phyloP scores from a whole-genome alignment of 495 filamentous ascomycete genomes.

The Penicillium bialowiezense region DNA sequence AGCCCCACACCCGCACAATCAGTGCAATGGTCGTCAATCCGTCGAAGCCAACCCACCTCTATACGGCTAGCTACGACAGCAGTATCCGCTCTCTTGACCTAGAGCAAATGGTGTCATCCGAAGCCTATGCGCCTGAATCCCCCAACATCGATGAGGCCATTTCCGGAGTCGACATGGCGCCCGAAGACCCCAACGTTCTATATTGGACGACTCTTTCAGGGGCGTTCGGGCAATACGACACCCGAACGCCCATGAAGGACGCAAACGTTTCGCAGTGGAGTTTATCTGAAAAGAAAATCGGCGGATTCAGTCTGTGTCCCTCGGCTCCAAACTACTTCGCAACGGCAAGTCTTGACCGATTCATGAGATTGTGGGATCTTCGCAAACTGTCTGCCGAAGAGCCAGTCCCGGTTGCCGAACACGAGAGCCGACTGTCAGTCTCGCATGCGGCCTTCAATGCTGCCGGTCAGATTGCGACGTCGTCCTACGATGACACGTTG shows the following conservation, averaged over 20 bases:
- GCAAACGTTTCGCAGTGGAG: slow-evolving; percentile 59
- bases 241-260: slow-evolving; percentile 53
- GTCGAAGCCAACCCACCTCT: slow-evolving; percentile 63
- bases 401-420: slow-evolving; percentile 74
- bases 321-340: slow-evolving; percentile 75
- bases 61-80: slow-evolving; percentile 90
- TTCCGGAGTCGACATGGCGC: slow-evolving; percentile 75
- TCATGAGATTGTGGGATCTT: slow-evolving; percentile 88
- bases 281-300: slow-evolving; percentile 93
- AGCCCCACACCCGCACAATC: slow-evolving; percentile 87
- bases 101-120: slow-evolving; percentile 68
- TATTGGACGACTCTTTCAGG: slow-evolving; percentile 89
- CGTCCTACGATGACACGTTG: slow-evolving; percentile 90
- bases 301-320: slow-evolving; percentile 84
- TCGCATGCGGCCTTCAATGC: slow-evolving; percentile 86
- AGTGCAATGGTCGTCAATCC: slow-evolving; percentile 75
- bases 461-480: slow-evolving; percentile 80
- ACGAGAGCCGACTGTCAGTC: slow-evolving; percentile 78
- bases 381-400: slow-evolving; percentile 65
- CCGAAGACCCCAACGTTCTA: slow-evolving; percentile 66
- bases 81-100: slow-evolving; percentile 87
- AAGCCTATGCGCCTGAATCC: slow-evolving; percentile 73
- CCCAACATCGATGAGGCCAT: slow-evolving; percentile 70
- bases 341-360: slow-evolving; percentile 87
- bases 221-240: slow-evolving; percentile 72